phyloP scores from a whole-genome alignment of 345 rosid genomes.

The sweet orange (Citrus sinensis) region DVS_A1.0 CM039161.1:7234501-7235000 shows the following conservation, averaged over 20 bases:
- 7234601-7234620: neutral
- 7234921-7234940: slow-evolving; percentile 63
- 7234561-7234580: neutral
- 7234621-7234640: neutral
- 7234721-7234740: slow-evolving; percentile 51
- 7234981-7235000: neutral
- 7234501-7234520: neutral
- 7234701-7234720: slow-evolving; percentile 73
- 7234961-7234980: slow-evolving; percentile 68
- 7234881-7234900: neutral
- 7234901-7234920: slow-evolving; percentile 89
- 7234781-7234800: neutral
- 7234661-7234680: neutral
- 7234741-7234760: slow-evolving; percentile 72
- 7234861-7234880: neutral
- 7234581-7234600: neutral
- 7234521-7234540: neutral
- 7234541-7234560: neutral
- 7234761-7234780: slow-evolving; percentile 83
- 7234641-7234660: neutral
- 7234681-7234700: slow-evolving; percentile 75
- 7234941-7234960: slow-evolving; percentile 41
- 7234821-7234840: neutral
- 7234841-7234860: neutral
- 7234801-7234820: neutral